phyloP scores from a whole-genome alignment of 139 green algal genomes.

The Eudorina sp. region DNA sequence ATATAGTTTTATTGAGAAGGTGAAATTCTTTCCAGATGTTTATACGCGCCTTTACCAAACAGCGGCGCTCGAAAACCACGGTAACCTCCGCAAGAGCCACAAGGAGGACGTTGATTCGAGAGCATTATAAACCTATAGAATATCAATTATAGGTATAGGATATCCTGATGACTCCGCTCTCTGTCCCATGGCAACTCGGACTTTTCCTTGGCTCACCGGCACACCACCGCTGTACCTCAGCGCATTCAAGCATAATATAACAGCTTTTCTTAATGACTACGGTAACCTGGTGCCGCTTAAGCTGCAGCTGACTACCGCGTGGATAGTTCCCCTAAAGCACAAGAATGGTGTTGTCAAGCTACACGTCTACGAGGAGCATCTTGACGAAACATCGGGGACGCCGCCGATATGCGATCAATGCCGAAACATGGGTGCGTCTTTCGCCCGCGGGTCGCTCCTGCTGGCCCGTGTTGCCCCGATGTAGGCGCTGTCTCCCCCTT shows the following conservation, averaged over 20 bases:
- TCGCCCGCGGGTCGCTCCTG: not conserved
- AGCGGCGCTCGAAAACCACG: conserved; percentile 23
- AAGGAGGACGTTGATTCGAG: not conserved
- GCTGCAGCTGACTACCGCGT: conserved; percentile 2
- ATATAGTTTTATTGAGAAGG: too few relatives aligned
- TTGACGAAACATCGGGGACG: conserved; percentile 53
- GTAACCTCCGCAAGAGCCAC: not conserved
- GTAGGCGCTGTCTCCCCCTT: not conserved
- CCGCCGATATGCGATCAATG: conserved; percentile 83
- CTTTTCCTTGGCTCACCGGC: conserved; percentile 34
- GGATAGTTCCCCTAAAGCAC: conserved; percentile 18
- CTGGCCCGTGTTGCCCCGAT: not conserved
- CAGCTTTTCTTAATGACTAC: conserved; percentile 34
- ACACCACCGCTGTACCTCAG: not conserved
- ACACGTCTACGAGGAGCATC: conserved; percentile 76
- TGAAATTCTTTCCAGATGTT: too few relatives aligned
- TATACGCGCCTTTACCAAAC: too few relatives aligned
- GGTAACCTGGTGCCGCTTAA: conserved; percentile 46
- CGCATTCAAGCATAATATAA: conserved; percentile 39
- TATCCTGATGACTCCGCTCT: conserved; percentile 14
- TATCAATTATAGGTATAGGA: too few relatives aligned
- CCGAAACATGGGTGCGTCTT: conserved; percentile 84
- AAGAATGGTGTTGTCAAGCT: conserved; percentile 50
- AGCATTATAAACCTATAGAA: not conserved
- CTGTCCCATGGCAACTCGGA: not conserved